phyloP scores from a whole-genome alignment of 2,329 filamentous ascomycete genomes.

The Aspergillus uvarum region DNA sequence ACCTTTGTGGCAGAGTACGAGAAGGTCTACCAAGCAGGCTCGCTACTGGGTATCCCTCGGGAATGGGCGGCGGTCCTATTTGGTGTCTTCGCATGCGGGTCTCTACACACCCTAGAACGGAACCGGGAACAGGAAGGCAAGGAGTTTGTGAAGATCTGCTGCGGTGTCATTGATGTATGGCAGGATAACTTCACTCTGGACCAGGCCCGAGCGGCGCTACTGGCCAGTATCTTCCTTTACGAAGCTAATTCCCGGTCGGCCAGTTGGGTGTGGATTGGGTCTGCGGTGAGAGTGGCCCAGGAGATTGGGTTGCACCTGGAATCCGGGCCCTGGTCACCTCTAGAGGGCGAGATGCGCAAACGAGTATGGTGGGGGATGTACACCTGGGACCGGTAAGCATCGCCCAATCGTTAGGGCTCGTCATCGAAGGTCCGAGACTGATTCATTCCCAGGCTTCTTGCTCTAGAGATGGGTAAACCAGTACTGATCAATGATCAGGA shows the following conservation, averaged over 20 bases:
- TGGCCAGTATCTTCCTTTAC: constrained; percentile 75
- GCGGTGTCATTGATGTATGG: constrained; percentile 75
- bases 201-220: constrained; percentile 68
- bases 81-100: constrained; percentile 77
- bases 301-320: constrained; percentile 80
- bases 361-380: constrained; percentile 95
- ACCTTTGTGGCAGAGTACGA: constrained; percentile 76
- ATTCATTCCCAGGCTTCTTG: constrained; percentile 56
- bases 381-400: constrained; percentile 72
- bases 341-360: constrained; percentile 83
- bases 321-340: constrained; percentile 66
- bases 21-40: constrained; percentile 67
- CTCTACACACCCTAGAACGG: constrained; percentile 64
- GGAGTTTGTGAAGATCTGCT: constrained; percentile 70
- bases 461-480: constrained; percentile 77
- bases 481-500: constrained; percentile 83
- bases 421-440: not conserved
- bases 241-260: constrained; percentile 85
- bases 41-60: constrained; percentile 60
- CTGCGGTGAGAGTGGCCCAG: constrained; percentile 75
- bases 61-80: constrained; percentile 81
- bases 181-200: constrained; percentile 74
- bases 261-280: constrained; percentile 82
- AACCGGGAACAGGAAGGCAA: constrained; percentile 60
- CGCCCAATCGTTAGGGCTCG: constrained; percentile 21